phyloP scores from a whole-genome alignment of 2,329 filamentous ascomycete genomes.

The Fusarium xylarioides region DNA sequence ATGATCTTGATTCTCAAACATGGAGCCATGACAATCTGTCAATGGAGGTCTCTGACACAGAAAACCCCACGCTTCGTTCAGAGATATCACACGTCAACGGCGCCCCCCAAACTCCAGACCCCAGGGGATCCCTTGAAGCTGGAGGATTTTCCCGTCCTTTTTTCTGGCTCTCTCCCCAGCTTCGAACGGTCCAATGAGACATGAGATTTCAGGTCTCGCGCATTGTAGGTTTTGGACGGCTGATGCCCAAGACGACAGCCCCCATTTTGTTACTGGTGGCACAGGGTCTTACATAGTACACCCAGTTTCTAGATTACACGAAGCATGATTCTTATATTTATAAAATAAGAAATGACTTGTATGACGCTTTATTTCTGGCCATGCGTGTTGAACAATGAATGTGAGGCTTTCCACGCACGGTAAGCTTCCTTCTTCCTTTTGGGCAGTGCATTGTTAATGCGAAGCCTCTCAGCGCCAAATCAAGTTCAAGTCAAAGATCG shows the following conservation, averaged over 20 bases:
- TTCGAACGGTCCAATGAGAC: conserved; percentile 15
- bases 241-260: conserved; percentile 20
- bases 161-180: conserved; percentile 10
- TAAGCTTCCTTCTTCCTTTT: conserved; percentile 1
- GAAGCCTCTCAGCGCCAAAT: conserved; percentile 6
- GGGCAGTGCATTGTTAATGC: conserved; percentile 1
- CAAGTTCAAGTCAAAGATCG: background rate
- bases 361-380: conserved; percentile 1
- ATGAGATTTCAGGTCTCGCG: background rate
- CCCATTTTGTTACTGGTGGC: conserved; percentile 1
- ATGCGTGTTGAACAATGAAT: background rate
- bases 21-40: background rate
- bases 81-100: conserved; percentile 38
- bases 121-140: background rate
- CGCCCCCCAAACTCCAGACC: conserved; percentile 13
- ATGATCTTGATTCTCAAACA: conserved; percentile 20
- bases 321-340: background rate
- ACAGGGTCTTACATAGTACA: background rate
- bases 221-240: background rate
- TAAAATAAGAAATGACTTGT: background rate
- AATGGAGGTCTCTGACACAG: conserved; percentile 4
- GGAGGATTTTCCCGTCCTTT: conserved; percentile 2
- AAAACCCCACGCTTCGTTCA: conserved; percentile 30
- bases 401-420: conserved; percentile 4
- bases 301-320: background rate